phyloP scores from a whole-genome alignment of 345 rosid genomes.

The Populus euphratica region DNA sequence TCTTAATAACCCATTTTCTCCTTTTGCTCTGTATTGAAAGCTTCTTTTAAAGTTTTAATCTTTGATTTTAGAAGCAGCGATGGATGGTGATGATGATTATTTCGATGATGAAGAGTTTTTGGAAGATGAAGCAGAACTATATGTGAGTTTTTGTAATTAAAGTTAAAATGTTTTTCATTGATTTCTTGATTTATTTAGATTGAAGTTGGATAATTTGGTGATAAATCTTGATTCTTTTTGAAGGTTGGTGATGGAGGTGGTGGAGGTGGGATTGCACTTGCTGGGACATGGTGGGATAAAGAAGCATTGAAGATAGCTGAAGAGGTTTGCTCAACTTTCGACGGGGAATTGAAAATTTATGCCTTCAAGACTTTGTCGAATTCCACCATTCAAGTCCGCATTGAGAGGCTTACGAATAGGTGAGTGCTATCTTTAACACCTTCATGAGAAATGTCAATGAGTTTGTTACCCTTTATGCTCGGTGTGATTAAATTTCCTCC shows the following conservation, averaged over 20 bases:
- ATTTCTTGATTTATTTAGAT: background rate
- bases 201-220: slow-evolving; percentile 10
- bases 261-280: slow-evolving; percentile 81
- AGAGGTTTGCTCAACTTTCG: slow-evolving; percentile 52
- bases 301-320: slow-evolving; percentile 66
- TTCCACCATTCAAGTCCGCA: slow-evolving; percentile 67
- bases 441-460: background rate
- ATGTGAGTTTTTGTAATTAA: slow-evolving; percentile 42
- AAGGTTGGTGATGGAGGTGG: slow-evolving; percentile 85
- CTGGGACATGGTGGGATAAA: slow-evolving; percentile 87
- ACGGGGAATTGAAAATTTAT: slow-evolving; percentile 65
- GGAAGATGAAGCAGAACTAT: slow-evolving; percentile 52
- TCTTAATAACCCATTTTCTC: background rate
- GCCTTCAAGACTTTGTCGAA: slow-evolving; percentile 71
- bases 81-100: background rate
- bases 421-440: slow-evolving; percentile 24
- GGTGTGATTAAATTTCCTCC: background rate
- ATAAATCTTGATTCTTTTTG: background rate
- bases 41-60: no score
- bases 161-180: background rate
- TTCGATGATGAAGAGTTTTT: slow-evolving; percentile 35
- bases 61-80: background rate
- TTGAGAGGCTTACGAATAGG: slow-evolving; percentile 75
- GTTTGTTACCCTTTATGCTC: background rate
- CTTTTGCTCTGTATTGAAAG: background rate